phyloP scores from a whole-genome alignment of 164 flowering plant genomes.

The Vitis rupestris region DNA sequence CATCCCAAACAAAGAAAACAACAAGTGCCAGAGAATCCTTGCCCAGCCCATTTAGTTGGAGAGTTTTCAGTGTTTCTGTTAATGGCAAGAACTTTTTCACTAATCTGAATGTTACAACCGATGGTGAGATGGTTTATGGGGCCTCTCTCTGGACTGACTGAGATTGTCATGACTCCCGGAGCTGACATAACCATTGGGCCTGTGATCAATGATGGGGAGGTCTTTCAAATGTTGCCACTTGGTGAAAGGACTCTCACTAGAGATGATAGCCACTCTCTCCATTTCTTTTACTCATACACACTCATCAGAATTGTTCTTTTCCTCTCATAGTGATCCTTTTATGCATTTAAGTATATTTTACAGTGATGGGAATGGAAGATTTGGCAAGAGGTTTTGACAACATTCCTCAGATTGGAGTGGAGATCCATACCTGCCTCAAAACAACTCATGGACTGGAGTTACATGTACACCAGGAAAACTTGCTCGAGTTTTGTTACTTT shows the following conservation, averaged over 20 bases:
- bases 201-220: constrained; percentile 76
- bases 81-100: constrained; percentile 59
- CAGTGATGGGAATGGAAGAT: constrained; percentile 69
- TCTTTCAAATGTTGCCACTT: constrained; percentile 55
- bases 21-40: too few species aligned
- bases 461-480: constrained; percentile 42
- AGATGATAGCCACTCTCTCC: constrained; percentile 53
- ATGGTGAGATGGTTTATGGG: constrained; percentile 64
- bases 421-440: constrained; percentile 83
- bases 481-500: constrained; percentile 48
- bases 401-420: constrained; percentile 86
- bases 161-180: constrained; percentile 47
- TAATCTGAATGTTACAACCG: constrained; percentile 55
- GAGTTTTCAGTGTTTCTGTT: constrained; percentile 62
- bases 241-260: constrained; percentile 60
- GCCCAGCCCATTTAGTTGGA: constrained; percentile 72
- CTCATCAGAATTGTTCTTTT: background rate
- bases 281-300: too few species aligned
- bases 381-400: constrained; percentile 52
- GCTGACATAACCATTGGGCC: constrained; percentile 67
- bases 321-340: background rate
- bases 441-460: constrained; percentile 83
- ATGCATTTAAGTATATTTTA: background rate
- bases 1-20: too few species aligned
- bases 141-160: constrained; percentile 70